Percentiles rank a stretch among this genome's conserved stretches.
Evolutionary conservation across 148 eudicot genomes (phyloP).

Genomic region (Fagopyrum esculentum): DNA sequence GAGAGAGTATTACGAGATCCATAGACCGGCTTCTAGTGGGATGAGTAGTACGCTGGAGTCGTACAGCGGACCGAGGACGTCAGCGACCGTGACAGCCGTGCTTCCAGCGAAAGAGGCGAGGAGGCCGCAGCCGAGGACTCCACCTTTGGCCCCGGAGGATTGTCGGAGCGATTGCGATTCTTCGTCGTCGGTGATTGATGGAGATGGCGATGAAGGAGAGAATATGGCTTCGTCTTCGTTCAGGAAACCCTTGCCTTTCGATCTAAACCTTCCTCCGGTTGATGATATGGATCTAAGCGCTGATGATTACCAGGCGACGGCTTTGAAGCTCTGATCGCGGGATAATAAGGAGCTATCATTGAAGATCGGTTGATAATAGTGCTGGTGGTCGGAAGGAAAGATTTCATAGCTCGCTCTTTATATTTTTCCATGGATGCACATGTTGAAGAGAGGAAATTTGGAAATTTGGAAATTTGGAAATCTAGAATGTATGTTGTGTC

Average conservation of each 20-base stretch:
- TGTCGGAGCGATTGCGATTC: constrained; percentile 51
- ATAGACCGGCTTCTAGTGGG: constrained; percentile 54
- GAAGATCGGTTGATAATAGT: constrained; percentile 1
- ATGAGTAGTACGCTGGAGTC: constrained; percentile 74
- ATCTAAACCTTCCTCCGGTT: constrained; percentile 39
- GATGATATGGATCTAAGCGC: constrained; percentile 21
- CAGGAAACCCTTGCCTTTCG: constrained; percentile 28
- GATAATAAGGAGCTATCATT: background rate
- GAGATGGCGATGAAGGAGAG: constrained; percentile 23
- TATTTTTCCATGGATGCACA: background rate
- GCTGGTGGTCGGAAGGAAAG: background rate
- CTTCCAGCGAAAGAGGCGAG: background rate
- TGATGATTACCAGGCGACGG: constrained; percentile 31
- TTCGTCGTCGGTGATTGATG: constrained; percentile 44
- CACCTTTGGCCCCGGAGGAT: constrained; percentile 27
- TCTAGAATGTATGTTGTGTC: constrained; percentile 7
- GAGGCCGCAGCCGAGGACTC: constrained; percentile 20
- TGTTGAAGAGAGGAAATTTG: constrained; percentile 1
- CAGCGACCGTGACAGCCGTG: constrained; percentile 7
- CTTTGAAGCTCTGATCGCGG: constrained; percentile 30
- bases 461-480: constrained; percentile 1
- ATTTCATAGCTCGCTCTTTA: constrained; percentile 4
- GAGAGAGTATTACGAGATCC: constrained; percentile 13
- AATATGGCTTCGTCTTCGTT: constrained; percentile 27
- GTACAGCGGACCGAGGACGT: constrained; percentile 36